Evolutionary conservation across 176 grass and related monocot genomes (phyloP), one percentile per base, ranked within the genome.

Genomic region (Metroxylon sagu): DNA sequence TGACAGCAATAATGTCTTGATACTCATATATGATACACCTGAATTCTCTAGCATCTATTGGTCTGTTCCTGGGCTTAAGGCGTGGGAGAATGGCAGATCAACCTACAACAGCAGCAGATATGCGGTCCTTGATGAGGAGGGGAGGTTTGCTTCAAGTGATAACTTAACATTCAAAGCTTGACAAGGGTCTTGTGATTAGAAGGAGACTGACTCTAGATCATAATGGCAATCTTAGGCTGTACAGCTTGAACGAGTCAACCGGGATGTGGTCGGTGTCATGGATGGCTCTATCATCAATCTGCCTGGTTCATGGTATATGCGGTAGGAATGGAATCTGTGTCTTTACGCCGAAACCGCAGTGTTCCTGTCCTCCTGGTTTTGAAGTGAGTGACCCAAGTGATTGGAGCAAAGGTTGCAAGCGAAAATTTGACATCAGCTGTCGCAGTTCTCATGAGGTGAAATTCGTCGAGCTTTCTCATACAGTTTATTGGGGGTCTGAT

Each of bases 401-500:
- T 26, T 85, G 86, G 82, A 71, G 54, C 61, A 75, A 68, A 68
- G 86, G 82, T 50, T 89, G 86, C 59, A 60, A 52, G 21, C 73
- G 77, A 49, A 56, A 21, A 50, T 85, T 85, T 82, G 55, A 17
- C 3, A 71, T 65, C 26, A 82, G 19, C 25, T 81, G 81, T 72
- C 62, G 54, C 49, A 56, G 65, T 0, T 50, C 52, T 8, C 52
- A 60, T 15, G 79, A 88, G 54, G 28, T 2, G 2, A 61, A 25
- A 19, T 68, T 76, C 35, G 25, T 68, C 6, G 29, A 62, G 31
- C 7, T 73, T 26, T 2, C 23, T 0, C 17, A 31, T 26, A 76
- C 12, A 7, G 77, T 88, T 18, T 88, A 81, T 18, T 94, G 74
- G 67, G 80, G 77, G 0, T 93, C 72, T 65, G 83, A 83, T 35